These are phyloP conservation scores for Saitozyma sp. DNA, from an alignment of 768 basidiomycete species.

Conservation along the genomic window DNA sequence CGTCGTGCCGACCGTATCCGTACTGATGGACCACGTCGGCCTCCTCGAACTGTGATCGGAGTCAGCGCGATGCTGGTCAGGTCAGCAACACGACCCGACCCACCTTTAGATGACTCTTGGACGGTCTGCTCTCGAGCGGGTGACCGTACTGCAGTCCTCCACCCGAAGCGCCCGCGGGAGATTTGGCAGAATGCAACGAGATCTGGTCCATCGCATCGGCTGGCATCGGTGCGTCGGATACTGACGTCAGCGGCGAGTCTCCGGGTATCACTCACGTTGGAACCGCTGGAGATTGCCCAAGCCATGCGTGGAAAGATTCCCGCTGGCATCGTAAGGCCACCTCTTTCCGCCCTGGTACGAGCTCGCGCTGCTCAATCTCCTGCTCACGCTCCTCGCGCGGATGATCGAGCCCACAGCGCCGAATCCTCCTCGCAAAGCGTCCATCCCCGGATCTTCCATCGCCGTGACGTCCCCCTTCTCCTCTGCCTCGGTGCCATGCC, in stretches of 20 bases:
- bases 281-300: slow-evolving; percentile 68
- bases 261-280: slow-evolving; percentile 56
- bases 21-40: slow-evolving; percentile 52
- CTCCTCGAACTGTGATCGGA: slow-evolving; percentile 45
- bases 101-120: slow-evolving; percentile 39
- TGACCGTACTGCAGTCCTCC: too few relatives aligned
- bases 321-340: slow-evolving; percentile 37
- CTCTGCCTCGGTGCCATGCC: slow-evolving; percentile 63
- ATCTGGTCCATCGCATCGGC: slow-evolving; percentile 50
- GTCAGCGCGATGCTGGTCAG: not conserved
- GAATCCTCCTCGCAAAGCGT: slow-evolving; percentile 84
- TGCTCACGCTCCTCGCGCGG: slow-evolving; percentile 47
- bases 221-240: slow-evolving; percentile 86
- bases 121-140: not conserved
- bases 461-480: slow-evolving; percentile 71
- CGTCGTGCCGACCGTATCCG: slow-evolving; percentile 5
- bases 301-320: slow-evolving; percentile 48
- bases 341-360: slow-evolving; percentile 14
- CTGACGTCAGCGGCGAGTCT: slow-evolving; percentile 13
- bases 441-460: slow-evolving; percentile 88
- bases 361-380: slow-evolving; percentile 38
- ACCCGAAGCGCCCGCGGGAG: too few relatives aligned
- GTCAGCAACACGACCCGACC: slow-evolving; percentile 4
- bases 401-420: slow-evolving; percentile 90
- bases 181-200: slow-evolving; percentile 29